Base-by-base conservation (phyloP, 352 stramenopile genomes). In the Pythium brachiatum region DNA sequence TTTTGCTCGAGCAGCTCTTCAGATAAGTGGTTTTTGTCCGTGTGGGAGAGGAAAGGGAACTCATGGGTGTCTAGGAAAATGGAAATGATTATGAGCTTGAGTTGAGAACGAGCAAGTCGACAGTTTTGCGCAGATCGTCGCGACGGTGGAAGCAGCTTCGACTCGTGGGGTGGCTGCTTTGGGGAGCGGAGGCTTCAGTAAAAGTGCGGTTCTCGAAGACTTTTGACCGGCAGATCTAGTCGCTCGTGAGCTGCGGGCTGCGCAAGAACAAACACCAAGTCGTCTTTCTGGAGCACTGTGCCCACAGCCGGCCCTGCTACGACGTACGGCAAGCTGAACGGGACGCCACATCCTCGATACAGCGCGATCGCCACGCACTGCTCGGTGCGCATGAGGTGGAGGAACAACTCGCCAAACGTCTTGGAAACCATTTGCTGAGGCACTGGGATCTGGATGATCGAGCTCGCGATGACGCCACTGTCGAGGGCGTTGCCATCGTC, bases 1-100 rank as follows among this genome's bases (percentile, higher is more conserved):
- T 90, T 39, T 61, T 92, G 43, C 39, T 89, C 46, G 59, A 86
- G 32, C 79, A 90, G 34, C 66, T 90, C 15, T 83, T 90, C 23
- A 56, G 52, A 57, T 66, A 50, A 54, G 21, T 47, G 43, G 7
- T 48, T 48, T 25, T 13, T 48, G 38, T n/a, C n/a, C n/a, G n/a
- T n/a, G 38, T 46, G 5, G 41, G 7, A 2, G 13, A 27, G 43
- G 43, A 18, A 5, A 51, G 3, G 20, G 21, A n/a, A 51, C 43
- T 51, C 20, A 31, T 23, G 21, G 13, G 23, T 25, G 16, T 46
- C 38, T 46, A 46, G 16, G 38, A 12, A 21, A 54, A 31, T 54
- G 25, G 20, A 57, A 31, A 3, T 7, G 31, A 23, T 5, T 43
- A 44, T 43, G 29, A 26, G 13, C 23, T 44, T n/a, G 29, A 27